A percentile compares a stretch with the other conserved stretches of the same genome.
Evolutionary conservation across 2,329 filamentous ascomycete species (phyloP).

Genomic region (Aspergillus japonicus): DNA sequence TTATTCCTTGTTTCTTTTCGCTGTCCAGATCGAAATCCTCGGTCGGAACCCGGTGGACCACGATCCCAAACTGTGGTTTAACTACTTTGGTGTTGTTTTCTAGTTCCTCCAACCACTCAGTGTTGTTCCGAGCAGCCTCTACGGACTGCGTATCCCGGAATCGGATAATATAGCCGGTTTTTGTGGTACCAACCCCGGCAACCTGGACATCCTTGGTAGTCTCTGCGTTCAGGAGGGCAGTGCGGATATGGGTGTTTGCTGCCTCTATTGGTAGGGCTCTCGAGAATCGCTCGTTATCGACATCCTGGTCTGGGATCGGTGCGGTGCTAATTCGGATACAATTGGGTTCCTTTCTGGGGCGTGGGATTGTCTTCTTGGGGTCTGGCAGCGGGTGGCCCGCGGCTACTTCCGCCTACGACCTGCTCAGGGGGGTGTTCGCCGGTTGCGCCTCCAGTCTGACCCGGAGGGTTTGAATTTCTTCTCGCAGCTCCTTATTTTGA

Average conservation of each 20-base stretch:
- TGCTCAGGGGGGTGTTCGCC: not conserved
- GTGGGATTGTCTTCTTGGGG: not conserved
- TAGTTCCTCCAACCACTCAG: conserved; percentile 21
- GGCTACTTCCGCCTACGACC: not conserved
- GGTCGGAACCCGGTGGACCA: too few species aligned
- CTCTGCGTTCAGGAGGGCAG: conserved; percentile 8
- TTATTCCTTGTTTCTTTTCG: too few species aligned
- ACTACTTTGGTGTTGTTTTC: too few species aligned
- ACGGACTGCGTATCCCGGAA: conserved; percentile 13
- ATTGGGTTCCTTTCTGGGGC: conserved; percentile 13
- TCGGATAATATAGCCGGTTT: conserved; percentile 6
- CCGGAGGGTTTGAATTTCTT: not conserved
- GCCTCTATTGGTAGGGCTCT: conserved; percentile 11
- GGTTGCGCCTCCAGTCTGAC: not conserved
- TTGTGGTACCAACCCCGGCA: not conserved
- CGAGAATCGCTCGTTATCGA: conserved; percentile 8
- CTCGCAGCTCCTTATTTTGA: not conserved
- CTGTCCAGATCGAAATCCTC: too few species aligned
- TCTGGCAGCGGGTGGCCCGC: not conserved
- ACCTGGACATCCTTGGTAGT: not conserved
- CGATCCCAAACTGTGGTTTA: too few species aligned
- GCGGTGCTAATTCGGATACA: conserved; percentile 18
- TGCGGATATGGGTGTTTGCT: conserved; percentile 18
- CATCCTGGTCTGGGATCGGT: conserved; percentile 6
- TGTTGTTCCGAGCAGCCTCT: conserved; percentile 22